Percentiles rank a stretch among this genome's conserved stretches.
Evolutionary conservation across 2,329 filamentous ascomycete genomes (phyloP).

Genomic region (Sclerotinia sclerotiorum): DNA sequence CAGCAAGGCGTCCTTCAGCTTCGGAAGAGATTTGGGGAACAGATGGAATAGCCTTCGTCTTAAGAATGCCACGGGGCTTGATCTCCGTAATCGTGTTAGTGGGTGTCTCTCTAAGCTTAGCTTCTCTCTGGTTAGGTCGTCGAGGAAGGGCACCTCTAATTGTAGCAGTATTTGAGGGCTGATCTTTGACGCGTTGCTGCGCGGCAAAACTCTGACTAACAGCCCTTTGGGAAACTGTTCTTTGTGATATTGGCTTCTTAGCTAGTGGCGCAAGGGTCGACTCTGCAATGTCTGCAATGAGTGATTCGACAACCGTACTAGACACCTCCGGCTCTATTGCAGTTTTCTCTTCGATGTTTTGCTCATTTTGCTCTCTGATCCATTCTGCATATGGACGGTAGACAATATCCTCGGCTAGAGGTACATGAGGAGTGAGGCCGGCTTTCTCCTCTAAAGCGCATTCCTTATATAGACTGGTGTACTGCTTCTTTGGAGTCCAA

Average conservation of each 20-base stretch:
- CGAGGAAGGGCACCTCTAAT: conserved; percentile 28
- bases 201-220: conserved; percentile 65
- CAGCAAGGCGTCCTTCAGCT: conserved; percentile 39
- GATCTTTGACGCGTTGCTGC: conserved; percentile 60
- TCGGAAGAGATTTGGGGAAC: conserved; percentile 31
- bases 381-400: conserved; percentile 65
- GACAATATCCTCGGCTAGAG: conserved; percentile 60
- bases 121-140: conserved; percentile 27
- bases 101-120: neutral
- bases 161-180: conserved; percentile 40
- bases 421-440: conserved; percentile 62
- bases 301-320: conserved; percentile 17
- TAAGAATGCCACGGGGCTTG: conserved; percentile 28
- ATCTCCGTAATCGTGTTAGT: conserved; percentile 18
- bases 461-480: conserved; percentile 58
- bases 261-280: neutral
- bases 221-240: conserved; percentile 39
- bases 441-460: conserved; percentile 68
- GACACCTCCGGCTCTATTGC: conserved; percentile 25
- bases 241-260: conserved; percentile 18
- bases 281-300: conserved; percentile 15
- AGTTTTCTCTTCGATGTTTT: conserved; percentile 24
- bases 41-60: conserved; percentile 25
- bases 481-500: conserved; percentile 50
- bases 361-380: conserved; percentile 50